phyloP scores from a whole-genome alignment of 2,329 filamentous ascomycete genomes.

The Xylaria sp. region DNA sequence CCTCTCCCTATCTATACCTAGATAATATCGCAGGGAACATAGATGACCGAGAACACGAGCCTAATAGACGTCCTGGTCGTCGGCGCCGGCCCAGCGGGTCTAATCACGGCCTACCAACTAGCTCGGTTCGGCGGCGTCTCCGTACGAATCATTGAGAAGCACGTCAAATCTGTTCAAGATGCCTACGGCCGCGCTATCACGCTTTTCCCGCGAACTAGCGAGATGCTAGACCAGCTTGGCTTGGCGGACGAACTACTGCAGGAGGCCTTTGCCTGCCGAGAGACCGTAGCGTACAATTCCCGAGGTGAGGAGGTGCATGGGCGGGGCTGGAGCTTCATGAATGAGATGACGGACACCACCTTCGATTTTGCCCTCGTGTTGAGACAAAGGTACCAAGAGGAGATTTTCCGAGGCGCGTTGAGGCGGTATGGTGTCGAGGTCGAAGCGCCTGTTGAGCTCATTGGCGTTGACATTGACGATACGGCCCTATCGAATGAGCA shows the following conservation, averaged over 20 bases:
- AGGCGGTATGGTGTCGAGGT: constrained; percentile 51
- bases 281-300: constrained; percentile 60
- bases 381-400: constrained; percentile 66
- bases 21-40: not conserved
- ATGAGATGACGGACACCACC: constrained; percentile 62
- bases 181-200: constrained; percentile 66
- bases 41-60: constrained; percentile 33
- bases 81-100: constrained; percentile 59
- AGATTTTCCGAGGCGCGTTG: constrained; percentile 57
- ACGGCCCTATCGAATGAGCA: not conserved
- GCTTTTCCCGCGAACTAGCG: constrained; percentile 61
- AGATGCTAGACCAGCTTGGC: constrained; percentile 64
- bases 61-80: constrained; percentile 53
- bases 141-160: constrained; percentile 61
- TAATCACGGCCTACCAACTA: constrained; percentile 58
- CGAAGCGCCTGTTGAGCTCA: constrained; percentile 53
- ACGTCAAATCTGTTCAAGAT: constrained; percentile 56
- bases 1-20: not conserved
- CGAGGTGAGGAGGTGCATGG: constrained; percentile 57
- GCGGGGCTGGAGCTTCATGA: constrained; percentile 64
- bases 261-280: constrained; percentile 63
- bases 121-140: constrained; percentile 53
- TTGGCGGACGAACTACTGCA: constrained; percentile 62
- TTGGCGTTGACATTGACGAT: constrained; percentile 52
- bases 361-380: constrained; percentile 66